Evolutionary conservation across 257 asterid genomes (phyloP).

Genomic region (Nicotiana undulata): DNA sequence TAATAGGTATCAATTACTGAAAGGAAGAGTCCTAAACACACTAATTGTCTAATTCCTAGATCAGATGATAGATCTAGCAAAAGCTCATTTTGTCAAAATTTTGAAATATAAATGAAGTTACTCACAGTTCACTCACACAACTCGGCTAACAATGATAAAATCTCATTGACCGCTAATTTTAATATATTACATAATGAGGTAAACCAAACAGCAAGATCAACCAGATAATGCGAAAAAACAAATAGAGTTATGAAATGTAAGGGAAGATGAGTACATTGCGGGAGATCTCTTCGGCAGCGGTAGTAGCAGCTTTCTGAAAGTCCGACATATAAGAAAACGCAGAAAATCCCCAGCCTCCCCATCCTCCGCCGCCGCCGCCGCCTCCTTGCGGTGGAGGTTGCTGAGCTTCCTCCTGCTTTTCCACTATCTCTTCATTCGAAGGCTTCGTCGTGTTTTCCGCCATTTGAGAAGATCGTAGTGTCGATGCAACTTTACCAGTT

Average conservation of each 20-base stretch:
- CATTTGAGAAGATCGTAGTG: constrained; percentile 26
- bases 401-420: constrained; percentile 16
- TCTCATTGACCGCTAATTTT: background rate
- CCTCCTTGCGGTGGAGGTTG: constrained; percentile 19
- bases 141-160: background rate
- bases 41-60: background rate
- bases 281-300: constrained; percentile 88
- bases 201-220: background rate
- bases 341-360: constrained; percentile 89
- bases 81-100: background rate
- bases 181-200: background rate
- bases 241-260: background rate
- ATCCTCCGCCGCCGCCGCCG: constrained; percentile 48
- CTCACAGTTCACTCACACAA: background rate
- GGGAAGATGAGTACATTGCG: constrained; percentile 48
- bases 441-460: constrained; percentile 40
- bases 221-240: background rate
- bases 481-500: background rate
- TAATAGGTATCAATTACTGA: background rate
- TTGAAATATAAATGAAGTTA: background rate
- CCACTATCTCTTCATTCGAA: constrained; percentile 40
- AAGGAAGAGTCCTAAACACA: background rate
- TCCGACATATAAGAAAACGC: constrained; percentile 69
- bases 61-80: background rate
- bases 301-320: constrained; percentile 74